Conservation (phyloP, 768 basidiomycete genomes). For the Rhodocollybia butyracea region DNA sequence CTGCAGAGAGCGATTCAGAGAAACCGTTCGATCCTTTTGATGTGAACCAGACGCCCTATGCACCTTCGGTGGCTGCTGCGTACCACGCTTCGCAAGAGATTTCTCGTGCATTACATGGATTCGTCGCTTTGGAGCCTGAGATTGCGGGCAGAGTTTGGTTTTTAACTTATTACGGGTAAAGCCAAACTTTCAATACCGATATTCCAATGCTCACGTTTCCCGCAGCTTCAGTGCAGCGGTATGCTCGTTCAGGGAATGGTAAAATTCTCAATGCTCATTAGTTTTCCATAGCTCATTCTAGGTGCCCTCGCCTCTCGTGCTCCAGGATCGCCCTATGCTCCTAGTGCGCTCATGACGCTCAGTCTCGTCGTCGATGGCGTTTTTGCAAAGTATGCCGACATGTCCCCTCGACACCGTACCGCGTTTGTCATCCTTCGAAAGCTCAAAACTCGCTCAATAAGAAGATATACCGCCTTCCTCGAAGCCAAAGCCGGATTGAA, state of each 20-base stretch:
- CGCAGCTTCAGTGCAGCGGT: constrained; percentile 8
- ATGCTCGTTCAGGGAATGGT: neutral
- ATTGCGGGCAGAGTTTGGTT: constrained; percentile 6
- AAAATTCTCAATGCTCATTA: neutral
- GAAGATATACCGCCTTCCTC: constrained; percentile 2
- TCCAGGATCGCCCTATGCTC: neutral
- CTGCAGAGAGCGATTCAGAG: neutral
- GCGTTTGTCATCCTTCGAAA: constrained; percentile 1
- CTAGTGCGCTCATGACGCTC: constrained; percentile 3
- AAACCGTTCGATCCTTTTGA: constrained; percentile 3
- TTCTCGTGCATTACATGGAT: neutral
- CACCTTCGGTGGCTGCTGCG: neutral
- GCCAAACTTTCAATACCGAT: too few relatives aligned
- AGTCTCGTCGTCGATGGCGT: constrained; percentile 5
- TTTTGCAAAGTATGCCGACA: constrained; percentile 1
- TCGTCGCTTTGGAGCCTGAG: neutral
- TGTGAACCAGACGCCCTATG: neutral
- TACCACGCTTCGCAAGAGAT: constrained; percentile 4
- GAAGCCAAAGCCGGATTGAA: neutral
- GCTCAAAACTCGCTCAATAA: constrained; percentile 2
- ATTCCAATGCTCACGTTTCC: too few relatives aligned
- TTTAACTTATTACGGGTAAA: constrained; percentile 8
- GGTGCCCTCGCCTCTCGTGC: constrained; percentile 2
- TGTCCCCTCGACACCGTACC: constrained; percentile 4
- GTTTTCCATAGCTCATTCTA: neutral